Base-by-base conservation (phyloP, 768 basidiomycete genomes). In the Leccinum subtestaceum region DNA sequence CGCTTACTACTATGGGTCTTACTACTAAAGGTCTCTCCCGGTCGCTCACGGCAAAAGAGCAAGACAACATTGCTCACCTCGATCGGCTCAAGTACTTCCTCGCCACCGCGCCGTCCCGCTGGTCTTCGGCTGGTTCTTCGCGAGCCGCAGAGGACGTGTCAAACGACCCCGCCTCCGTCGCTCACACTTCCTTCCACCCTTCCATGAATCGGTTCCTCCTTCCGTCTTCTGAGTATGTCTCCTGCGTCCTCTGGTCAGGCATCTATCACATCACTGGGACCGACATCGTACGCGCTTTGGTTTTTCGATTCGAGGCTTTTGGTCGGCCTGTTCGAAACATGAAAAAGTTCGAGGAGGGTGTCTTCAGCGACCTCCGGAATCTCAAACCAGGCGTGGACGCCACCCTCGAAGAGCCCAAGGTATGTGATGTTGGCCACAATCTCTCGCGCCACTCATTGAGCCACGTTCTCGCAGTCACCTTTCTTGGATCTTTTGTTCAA, bases 341-440 rank as follows among this genome's bases (percentile, higher is more conserved):
- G 83, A 97, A 97, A 75, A 98, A 98, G 73, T 98, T 96, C 66
- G 95, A 98, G 72, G 95, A 98, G 74, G 95, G 95, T 53, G 88
- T 98, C 47, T 98, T 98, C 68, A 89, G 87, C 53, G 95, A 98
- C 74, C 79, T 98, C 60, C 77, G 95, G 23, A 98, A 98, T 69
- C 79, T 98, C 60, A 97, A 97, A 74, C 95, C 95, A 0, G 95
- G 95, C 11, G 81, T 87, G 0, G 95, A 97, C 71, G 93, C 95
- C 27, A 91, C 87, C 66, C 76, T 98, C 23, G 95, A 98, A 72
- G 95, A 97, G 65, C 95, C 95, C n/a, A 98, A 98, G 84, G 91
- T 90, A 47, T 46, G 84, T 76, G 45, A 19, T 58, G 5, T 11
- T 19, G 7, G 21, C 52, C 53, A 55, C 57, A 49, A n/a, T n/a